Conservation (phyloP, 495 filamentous ascomycete genomes). For the Penicillium roqueforti region DNA sequence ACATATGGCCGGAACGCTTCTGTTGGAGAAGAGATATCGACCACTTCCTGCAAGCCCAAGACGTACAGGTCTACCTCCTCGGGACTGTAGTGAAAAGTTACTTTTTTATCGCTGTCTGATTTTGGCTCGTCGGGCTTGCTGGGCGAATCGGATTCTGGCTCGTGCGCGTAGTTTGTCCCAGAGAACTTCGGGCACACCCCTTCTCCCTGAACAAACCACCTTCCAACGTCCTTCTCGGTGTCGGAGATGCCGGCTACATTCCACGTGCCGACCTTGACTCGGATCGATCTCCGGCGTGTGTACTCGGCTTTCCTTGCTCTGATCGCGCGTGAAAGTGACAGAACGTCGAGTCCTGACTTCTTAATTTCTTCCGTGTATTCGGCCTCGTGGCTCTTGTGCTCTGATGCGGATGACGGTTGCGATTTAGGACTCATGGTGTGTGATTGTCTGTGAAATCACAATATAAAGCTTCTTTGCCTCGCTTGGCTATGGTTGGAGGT, state of each 20-base stretch:
- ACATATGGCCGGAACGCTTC: slow-evolving; percentile 66
- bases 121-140: slow-evolving; percentile 1
- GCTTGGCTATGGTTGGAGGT: neutral
- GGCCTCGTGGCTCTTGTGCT: slow-evolving; percentile 16
- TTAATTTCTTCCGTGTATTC: slow-evolving; percentile 24
- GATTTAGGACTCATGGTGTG: slow-evolving; percentile 15
- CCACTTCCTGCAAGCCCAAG: slow-evolving; percentile 85
- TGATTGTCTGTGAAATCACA: neutral
- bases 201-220: slow-evolving; percentile 78
- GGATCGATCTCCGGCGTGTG: slow-evolving; percentile 60
- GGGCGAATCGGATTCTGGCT: slow-evolving; percentile 10
- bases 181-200: slow-evolving; percentile 59
- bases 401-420: slow-evolving; percentile 11
- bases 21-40: slow-evolving; percentile 70
- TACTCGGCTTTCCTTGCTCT: slow-evolving; percentile 74
- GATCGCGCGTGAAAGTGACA: slow-evolving; percentile 56
- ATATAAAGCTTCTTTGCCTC: neutral
- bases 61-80: slow-evolving; percentile 83
- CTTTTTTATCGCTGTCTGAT: slow-evolving; percentile 2
- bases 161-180: slow-evolving; percentile 39
- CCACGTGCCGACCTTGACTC: slow-evolving; percentile 88
- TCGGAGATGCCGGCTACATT: slow-evolving; percentile 82
- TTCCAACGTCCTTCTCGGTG: slow-evolving; percentile 78
- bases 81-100: slow-evolving; percentile 18
- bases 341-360: slow-evolving; percentile 26